Evolutionary conservation across 2,329 filamentous ascomycete genomes (phyloP), one percentile per base, ranked within the genome.

Genomic region (Penicillium sp.): DNA sequence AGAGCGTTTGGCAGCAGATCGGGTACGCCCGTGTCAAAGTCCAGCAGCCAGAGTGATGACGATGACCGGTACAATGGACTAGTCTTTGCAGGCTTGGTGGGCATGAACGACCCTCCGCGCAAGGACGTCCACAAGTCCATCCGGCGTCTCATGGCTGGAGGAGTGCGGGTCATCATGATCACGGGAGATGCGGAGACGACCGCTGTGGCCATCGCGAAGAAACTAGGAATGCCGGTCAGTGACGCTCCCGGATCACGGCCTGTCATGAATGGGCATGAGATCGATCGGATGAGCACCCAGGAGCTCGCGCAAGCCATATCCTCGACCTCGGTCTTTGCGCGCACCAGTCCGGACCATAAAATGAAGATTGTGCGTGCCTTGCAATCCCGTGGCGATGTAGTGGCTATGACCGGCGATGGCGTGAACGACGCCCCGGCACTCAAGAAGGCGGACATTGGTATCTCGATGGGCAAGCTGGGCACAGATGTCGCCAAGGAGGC

Each of bases 121-220:
- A 88, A 89, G 57, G 89, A 89, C 38, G 93, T 98, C 7, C 86
- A 88, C 58, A 84, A 85, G 55, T 89, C 91, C 6, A 96, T 98
- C 58, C 80, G 88, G 58, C 84, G 86, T 54, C 75, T 98, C 48
- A 91, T 97, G 84, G 83, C 88, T 43, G 93, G 93, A 47, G 91
- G 91, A 34, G 93, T 98, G 54, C 93, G 89, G 68, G 88, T 98
- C 42, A 94, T 98, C 60, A 98, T 98, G 93, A 97, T 98, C 58
- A 98, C 93, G 9, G 93, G 93, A 51, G 93, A 98, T 68, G 88
- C 93, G 13, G 89, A 97, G 67, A 88, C 88, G 1, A 98, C 93
- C 2, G 93, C 93, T 2, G 77, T 96, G 41, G 93, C 93, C 0
- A 97, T 98, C 65, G 93, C 88, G 29, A 88, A 81, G 69, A 91